These are phyloP conservation scores for Dactylonectria estremocensis DNA, from an alignment of 2,329 filamentous ascomycete genomes.

Conservation along the genomic window DNA sequence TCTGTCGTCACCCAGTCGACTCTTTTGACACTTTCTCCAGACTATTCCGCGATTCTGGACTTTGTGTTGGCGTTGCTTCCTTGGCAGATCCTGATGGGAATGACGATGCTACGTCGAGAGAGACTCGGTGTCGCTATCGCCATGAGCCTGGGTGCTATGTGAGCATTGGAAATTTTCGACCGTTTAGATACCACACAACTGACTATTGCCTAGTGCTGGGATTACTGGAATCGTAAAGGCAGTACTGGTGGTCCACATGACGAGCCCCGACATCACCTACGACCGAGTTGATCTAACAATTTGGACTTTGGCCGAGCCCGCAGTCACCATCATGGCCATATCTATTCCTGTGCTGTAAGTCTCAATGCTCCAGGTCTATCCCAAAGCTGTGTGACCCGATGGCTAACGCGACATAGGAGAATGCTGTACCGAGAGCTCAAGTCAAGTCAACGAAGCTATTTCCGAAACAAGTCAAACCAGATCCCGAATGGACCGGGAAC, in stretches of 20 bases:
- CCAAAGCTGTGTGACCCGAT: not conserved
- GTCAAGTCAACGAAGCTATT: conserved; percentile 49
- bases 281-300: conserved; percentile 55
- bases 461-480: conserved; percentile 40
- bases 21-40: conserved; percentile 35
- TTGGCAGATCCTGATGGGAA: conserved; percentile 54
- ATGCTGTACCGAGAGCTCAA: conserved; percentile 55
- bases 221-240: conserved; percentile 53
- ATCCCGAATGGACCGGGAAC: conserved; percentile 25
- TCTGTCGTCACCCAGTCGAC: fast-evolving
- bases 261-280: conserved; percentile 52
- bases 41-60: conserved; percentile 54
- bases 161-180: conserved; percentile 8
- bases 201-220: conserved; percentile 48
- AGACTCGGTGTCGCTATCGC: conserved; percentile 54
- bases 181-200: not conserved
- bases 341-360: conserved; percentile 54
- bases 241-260: conserved; percentile 51
- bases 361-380: not conserved
- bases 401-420: conserved; percentile 43
- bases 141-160: conserved; percentile 56
- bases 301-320: conserved; percentile 54
- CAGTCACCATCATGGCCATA: conserved; percentile 55
- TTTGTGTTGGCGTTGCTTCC: conserved; percentile 53
- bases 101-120: conserved; percentile 52